phyloP scores from a whole-genome alignment of 2,329 filamentous ascomycete species.

The Fusarium ambrosium region DNA sequence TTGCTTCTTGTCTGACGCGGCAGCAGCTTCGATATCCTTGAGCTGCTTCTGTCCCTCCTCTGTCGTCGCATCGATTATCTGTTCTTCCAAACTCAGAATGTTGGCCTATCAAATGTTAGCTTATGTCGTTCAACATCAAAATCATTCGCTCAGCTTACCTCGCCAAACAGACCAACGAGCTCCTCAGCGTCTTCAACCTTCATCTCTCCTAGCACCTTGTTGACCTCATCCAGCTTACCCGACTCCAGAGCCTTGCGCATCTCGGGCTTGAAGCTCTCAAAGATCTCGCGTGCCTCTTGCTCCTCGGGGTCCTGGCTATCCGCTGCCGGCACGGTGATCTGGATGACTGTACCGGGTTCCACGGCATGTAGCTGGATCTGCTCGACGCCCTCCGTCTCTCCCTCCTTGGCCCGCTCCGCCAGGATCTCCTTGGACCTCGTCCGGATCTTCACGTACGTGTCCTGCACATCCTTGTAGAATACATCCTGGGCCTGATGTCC shows the following conservation, averaged over 20 bases:
- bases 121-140: background rate
- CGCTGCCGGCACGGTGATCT: slow-evolving; percentile 82
- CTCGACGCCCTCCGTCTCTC: slow-evolving; percentile 79
- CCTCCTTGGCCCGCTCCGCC: slow-evolving; percentile 65
- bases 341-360: slow-evolving; percentile 91
- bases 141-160: slow-evolving; percentile 61
- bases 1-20: slow-evolving; percentile 47
- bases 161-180: slow-evolving; percentile 82
- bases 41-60: slow-evolving; percentile 84
- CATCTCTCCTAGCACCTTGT: slow-evolving; percentile 82
- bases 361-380: slow-evolving; percentile 98
- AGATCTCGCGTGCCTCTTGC: slow-evolving; percentile 78
- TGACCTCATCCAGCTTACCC: slow-evolving; percentile 80
- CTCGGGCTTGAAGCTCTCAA: slow-evolving; percentile 85
- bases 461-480: slow-evolving; percentile 92
- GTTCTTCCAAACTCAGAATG: slow-evolving; percentile 90
- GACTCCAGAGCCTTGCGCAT: slow-evolving; percentile 86
- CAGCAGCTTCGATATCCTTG: slow-evolving; percentile 76
- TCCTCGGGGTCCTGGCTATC: slow-evolving; percentile 75
- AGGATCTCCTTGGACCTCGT: slow-evolving; percentile 80
- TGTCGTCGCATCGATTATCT: slow-evolving; percentile 95
- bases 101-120: slow-evolving; percentile 69
- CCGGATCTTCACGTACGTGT: slow-evolving; percentile 87
- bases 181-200: slow-evolving; percentile 89
- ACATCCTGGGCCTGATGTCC: slow-evolving; percentile 91